These are phyloP conservation scores for Lachnellula willkommii DNA, from an alignment of 2,329 filamentous ascomycete genomes.

Conservation along the genomic window DNA sequence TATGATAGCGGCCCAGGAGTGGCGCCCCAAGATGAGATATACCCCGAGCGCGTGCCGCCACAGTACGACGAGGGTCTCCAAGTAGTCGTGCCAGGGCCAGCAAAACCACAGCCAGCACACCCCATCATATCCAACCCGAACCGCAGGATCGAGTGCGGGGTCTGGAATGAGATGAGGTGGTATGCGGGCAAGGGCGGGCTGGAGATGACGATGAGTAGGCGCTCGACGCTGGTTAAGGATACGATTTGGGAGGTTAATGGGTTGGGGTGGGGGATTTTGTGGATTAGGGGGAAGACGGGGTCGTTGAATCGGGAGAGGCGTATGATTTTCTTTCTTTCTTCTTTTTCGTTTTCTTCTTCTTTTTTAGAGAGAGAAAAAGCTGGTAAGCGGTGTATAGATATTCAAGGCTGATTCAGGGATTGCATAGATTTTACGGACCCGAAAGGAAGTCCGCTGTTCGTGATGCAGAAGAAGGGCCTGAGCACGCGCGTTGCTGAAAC, in stretches of 20 bases:
- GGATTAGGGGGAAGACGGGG: conserved; percentile 1
- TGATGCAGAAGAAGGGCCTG: conserved; percentile 1
- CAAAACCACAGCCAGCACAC: too few species aligned
- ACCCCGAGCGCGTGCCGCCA: too few species aligned
- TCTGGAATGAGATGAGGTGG: conserved; percentile 4
- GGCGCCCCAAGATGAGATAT: too few species aligned
- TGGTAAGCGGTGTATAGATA: not conserved
- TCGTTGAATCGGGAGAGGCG: conserved; percentile 5
- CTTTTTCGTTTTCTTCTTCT: not conserved
- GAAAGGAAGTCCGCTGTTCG: conserved; percentile 4
- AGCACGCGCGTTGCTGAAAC: not conserved
- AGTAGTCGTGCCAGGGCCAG: too few species aligned
- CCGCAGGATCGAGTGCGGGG: conserved; percentile 3
- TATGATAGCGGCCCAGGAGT: too few species aligned
- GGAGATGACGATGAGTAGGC: conserved; percentile 3
- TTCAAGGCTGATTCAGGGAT: not conserved
- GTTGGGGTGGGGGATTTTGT: not conserved
- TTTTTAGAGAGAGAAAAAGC: not conserved
- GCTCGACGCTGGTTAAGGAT: conserved; percentile 1
- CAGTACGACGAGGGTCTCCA: too few species aligned
- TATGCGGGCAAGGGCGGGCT: conserved; percentile 5
- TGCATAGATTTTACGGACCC: conserved; percentile 1
- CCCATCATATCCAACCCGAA: too few species aligned
- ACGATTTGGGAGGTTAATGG: conserved; percentile 8
- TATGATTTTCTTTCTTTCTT: not conserved